phyloP scores from a whole-genome alignment of 75 land plant genomes.

The Chamaecyparis obtusa region DNA sequence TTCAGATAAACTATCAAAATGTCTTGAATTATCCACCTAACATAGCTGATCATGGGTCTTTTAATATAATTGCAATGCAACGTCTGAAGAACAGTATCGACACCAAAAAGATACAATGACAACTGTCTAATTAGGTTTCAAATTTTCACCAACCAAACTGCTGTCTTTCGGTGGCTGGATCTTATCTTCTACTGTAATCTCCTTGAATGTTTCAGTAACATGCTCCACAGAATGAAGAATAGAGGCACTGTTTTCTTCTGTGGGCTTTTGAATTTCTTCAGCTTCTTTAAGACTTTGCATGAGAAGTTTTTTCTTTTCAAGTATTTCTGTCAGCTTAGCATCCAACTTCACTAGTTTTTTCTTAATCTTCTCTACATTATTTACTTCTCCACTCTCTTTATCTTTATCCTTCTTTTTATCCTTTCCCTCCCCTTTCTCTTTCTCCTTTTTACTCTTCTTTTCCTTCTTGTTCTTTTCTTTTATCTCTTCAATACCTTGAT shows the following conservation, averaged over 20 bases:
- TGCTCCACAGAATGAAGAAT: conserved; percentile 6
- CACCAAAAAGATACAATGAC: neutral
- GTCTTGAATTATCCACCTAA: neutral
- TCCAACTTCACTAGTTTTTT: conserved; percentile 3
- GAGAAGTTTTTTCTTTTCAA: neutral
- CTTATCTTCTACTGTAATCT: neutral
- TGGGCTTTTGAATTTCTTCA: neutral
- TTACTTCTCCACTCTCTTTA: neutral
- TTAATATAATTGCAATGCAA: neutral
- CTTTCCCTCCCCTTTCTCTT: neutral
- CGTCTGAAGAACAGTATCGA: neutral
- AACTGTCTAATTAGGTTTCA: neutral
- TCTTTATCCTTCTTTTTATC: neutral
- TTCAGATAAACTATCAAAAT: neutral
- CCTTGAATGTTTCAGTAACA: conserved; percentile 10
- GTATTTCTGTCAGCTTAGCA: neutral
- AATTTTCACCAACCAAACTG: neutral
- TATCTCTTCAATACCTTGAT: neutral
- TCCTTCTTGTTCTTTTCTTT: neutral
- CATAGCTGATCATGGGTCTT: neutral
- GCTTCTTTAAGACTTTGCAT: neutral
- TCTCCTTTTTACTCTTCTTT: neutral
- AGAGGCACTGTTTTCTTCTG: neutral
- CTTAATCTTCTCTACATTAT: neutral
- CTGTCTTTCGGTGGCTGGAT: neutral